phyloP scores from a whole-genome alignment of 2,329 filamentous ascomycete species.

The Xylaria sp. region DNA sequence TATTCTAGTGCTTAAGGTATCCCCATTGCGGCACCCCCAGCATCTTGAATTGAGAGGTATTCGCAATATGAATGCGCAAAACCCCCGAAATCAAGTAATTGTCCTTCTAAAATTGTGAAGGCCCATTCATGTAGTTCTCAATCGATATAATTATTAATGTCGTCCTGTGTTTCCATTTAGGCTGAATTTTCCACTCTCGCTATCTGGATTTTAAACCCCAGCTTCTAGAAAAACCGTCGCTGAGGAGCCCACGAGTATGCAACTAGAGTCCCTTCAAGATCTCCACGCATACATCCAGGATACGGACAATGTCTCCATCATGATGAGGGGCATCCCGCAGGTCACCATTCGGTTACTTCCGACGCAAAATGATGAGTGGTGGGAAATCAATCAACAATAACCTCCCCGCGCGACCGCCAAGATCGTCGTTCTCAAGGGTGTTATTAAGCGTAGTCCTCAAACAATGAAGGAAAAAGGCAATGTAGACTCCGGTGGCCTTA shows the following conservation, averaged over 20 bases:
- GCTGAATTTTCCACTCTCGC: not conserved
- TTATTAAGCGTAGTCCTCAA: not conserved
- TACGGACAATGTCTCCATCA: not conserved
- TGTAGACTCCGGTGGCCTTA: not conserved
- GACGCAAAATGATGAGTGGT: slow-evolving; percentile 14
- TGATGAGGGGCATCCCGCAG: not conserved
- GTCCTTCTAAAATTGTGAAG: no score
- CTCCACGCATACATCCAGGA: not conserved
- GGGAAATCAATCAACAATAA: slow-evolving; percentile 22
- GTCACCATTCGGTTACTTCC: not conserved
- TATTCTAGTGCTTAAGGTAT: no score
- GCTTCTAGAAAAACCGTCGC: not conserved
- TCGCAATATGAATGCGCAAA: no score
- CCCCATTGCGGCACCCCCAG: no score
- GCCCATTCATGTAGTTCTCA: no score
- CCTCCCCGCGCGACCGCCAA: slow-evolving; percentile 20
- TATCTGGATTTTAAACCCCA: not conserved
- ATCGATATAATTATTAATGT: no score
- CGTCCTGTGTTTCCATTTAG: not conserved
- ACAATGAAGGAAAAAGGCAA: not conserved
- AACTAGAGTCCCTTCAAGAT: not conserved
- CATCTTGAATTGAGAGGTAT: no score
- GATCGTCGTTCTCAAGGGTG: not conserved
- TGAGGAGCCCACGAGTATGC: not conserved
- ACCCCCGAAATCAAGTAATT: no score